Percentiles rank a stretch among this genome's conserved stretches.
Evolutionary conservation across 2,329 filamentous ascomycete genomes (phyloP).

Genomic region (Exophiala mesophila): DNA sequence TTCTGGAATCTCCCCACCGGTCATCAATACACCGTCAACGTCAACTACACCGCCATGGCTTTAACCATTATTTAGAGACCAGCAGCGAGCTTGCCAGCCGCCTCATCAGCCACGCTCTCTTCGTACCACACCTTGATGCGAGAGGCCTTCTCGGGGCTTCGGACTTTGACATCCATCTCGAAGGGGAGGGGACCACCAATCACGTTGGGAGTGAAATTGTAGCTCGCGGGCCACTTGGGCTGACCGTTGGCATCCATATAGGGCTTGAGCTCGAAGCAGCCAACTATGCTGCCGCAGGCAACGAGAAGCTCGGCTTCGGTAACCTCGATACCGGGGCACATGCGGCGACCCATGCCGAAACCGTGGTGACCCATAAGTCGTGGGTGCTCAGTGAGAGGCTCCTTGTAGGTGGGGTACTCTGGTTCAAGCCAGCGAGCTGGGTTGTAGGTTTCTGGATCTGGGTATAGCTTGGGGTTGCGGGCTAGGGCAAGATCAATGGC

Average conservation of each 20-base stretch:
- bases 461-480: constrained; percentile 29
- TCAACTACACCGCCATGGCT: too few species aligned
- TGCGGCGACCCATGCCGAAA: constrained; percentile 30
- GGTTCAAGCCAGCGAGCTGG: constrained; percentile 30
- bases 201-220: constrained; percentile 26
- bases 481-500: constrained; percentile 36
- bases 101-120: constrained; percentile 25
- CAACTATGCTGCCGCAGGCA: constrained; percentile 27
- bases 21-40: too few species aligned
- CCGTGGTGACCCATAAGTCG: constrained; percentile 27
- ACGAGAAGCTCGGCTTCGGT: constrained; percentile 27
- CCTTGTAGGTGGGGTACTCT: constrained; percentile 30
- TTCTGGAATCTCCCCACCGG: too few species aligned
- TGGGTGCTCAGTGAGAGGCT: constrained; percentile 30
- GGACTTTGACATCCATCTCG: constrained; percentile 27
- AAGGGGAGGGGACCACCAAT: constrained; percentile 28
- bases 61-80: constrained; percentile 10
- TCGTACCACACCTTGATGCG: constrained; percentile 26
- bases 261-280: constrained; percentile 26
- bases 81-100: constrained; percentile 22
- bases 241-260: constrained; percentile 25
- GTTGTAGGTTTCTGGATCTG: constrained; percentile 28
- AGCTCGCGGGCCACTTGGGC: constrained; percentile 22
- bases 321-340: constrained; percentile 29
- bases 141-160: constrained; percentile 23